Base-by-base conservation (phyloP, 225 moss, liverwort and hornwort genomes). In the Takakia lepidozioides region DNA sequence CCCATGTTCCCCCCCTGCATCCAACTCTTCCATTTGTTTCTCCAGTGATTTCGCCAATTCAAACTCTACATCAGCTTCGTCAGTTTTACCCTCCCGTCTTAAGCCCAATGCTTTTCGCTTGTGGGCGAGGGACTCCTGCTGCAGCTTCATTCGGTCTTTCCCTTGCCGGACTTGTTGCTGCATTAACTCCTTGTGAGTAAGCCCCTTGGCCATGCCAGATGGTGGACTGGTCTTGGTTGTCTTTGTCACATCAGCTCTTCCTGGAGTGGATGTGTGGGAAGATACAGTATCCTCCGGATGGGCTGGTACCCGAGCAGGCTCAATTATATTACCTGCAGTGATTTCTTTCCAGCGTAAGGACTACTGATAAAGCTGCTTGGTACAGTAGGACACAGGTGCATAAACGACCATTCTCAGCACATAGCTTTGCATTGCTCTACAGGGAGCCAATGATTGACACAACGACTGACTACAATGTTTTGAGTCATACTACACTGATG, bases 71-170 rank as follows among this genome's bases (percentile, higher is more conserved):
- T 98, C 98, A 27, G 98, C 98, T 80, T 91, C 98, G 5, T 87
- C 91, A 18, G n/a, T 60, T 68, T 85, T 91, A n/a, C 98, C 98
- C 58, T 91, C 83, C 27, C 91, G 85, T 46, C 98, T 61, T 46
- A 98, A 75, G 25, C 73, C 72, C 66, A 98, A 69, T 10, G 91
- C 91, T 71, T 85, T 91, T 43, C 98, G 78, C 64, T 98, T 98
- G 55, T 98, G 98, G 20, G 85, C 98, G 8, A 98, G 78, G 15
- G 98, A 91, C 67, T 91, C 91, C 59, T 87, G 91, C 56, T 98
- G 98, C 24, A 98, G 78, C 66, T 88, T 98, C 85, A 81, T 91
- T 29, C 98, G 87, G 61, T 98, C 98, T 70, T 98, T 91, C 5
- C 87, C 85, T 70, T 91, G 98, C 39, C 91, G 78, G 54, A 83